These are phyloP conservation scores for Trichoderma semiorbis DNA, from an alignment of 2,329 filamentous ascomycete species.

Conservation along the genomic window DNA sequence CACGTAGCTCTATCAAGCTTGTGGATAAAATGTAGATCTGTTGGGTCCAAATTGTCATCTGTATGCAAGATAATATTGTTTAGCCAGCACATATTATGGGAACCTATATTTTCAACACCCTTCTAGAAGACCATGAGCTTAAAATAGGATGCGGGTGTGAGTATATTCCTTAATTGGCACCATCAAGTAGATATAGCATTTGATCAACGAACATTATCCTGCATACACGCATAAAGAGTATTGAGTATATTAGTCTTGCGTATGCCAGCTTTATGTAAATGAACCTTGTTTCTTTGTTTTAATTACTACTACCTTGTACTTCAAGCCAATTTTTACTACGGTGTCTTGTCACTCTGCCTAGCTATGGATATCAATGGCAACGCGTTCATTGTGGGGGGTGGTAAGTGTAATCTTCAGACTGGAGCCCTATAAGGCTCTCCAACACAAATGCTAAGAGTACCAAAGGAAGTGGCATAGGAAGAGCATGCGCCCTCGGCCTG, in stretches of 20 bases:
- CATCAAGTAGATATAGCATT: background rate
- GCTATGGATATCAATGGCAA: slow-evolving; percentile 5
- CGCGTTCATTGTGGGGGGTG: background rate
- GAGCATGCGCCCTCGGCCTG: slow-evolving; percentile 16
- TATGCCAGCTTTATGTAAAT: background rate
- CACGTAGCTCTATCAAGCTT: background rate
- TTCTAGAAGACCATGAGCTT: background rate
- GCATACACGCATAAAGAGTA: background rate
- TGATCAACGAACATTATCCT: background rate
- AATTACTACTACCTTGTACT: background rate
- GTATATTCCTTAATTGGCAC: background rate
- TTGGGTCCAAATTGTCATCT: accelerated
- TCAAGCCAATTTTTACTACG: background rate
- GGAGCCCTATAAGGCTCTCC: no score
- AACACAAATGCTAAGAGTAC: background rate
- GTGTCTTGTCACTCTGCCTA: background rate
- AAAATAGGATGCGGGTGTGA: accelerated
- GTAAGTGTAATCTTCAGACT: background rate
- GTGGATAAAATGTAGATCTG: background rate
- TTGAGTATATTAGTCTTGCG: background rate
- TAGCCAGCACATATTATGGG: background rate
- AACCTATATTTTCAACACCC: background rate
- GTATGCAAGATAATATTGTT: background rate
- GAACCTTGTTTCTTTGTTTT: background rate
- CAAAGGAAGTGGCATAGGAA: slow-evolving; percentile 24